Evolutionary conservation across 352 stramenopile species (phyloP).

Genomic region (Pythium sukuiense): DNA sequence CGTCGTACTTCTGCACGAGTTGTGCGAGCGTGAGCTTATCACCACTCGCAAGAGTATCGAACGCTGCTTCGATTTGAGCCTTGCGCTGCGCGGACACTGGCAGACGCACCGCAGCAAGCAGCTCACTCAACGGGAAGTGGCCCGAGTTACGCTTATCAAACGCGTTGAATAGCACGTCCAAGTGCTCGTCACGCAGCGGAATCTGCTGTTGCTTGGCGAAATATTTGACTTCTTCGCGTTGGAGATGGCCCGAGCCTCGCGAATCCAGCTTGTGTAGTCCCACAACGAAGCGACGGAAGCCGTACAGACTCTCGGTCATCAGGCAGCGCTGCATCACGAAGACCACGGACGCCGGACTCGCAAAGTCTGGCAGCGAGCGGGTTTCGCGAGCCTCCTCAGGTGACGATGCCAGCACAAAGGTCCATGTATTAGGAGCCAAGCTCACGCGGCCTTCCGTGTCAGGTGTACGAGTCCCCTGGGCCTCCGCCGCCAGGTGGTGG

Average conservation of each 20-base stretch:
- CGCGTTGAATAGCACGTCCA: constrained; percentile 66
- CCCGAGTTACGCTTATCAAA: constrained; percentile 72
- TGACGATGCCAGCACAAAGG: constrained; percentile 49
- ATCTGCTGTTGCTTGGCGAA: constrained; percentile 49
- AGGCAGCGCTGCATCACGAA: constrained; percentile 57
- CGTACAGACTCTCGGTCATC: constrained; percentile 56
- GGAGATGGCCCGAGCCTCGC: constrained; percentile 52
- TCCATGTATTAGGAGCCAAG: constrained; percentile 63
- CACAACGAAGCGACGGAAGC: constrained; percentile 53
- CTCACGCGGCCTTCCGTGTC: constrained; percentile 63
- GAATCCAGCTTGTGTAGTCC: constrained; percentile 41
- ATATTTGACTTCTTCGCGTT: constrained; percentile 70
- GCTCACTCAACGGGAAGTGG: constrained; percentile 46
- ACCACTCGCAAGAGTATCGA: constrained; percentile 35
- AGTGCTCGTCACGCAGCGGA: constrained; percentile 70
- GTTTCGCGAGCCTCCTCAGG: constrained; percentile 46
- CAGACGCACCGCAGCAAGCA: constrained; percentile 48
- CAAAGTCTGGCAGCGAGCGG: constrained; percentile 43
- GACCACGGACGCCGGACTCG: constrained; percentile 40
- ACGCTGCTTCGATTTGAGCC: constrained; percentile 42
- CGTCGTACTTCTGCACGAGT: constrained; percentile 52
- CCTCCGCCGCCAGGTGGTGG: constrained; percentile 69
- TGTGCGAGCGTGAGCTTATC: constrained; percentile 46
- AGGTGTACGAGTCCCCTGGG: constrained; percentile 50
- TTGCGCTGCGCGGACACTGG: constrained; percentile 37